phyloP scores from a whole-genome alignment of 1,139 yeast species.

The Geotrichum australiense region DNA sequence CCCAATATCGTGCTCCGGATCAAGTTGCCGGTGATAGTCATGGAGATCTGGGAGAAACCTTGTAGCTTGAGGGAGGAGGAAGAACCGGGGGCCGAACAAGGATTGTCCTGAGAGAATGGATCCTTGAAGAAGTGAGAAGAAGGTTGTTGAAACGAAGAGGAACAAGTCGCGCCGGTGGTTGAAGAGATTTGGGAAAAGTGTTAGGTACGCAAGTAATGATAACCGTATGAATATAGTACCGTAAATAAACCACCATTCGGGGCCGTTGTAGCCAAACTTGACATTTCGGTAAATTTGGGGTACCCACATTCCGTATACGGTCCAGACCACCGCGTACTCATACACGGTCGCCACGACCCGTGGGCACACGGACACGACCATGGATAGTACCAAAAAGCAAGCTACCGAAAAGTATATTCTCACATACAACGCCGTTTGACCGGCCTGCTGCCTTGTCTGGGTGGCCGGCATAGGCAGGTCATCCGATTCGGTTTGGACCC shows the following conservation, averaged over 20 bases:
- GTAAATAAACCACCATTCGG: constrained; percentile 64
- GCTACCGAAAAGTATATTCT: constrained; percentile 54
- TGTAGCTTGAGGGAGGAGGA: constrained; percentile 65
- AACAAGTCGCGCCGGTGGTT: constrained; percentile 51
- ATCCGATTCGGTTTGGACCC: constrained; percentile 44
- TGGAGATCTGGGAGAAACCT: constrained; percentile 76
- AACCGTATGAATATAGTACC: constrained; percentile 60
- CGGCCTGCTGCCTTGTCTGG: constrained; percentile 48
- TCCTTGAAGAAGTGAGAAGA: constrained; percentile 56
- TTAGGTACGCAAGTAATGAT: constrained; percentile 55
- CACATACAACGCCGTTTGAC: constrained; percentile 54
- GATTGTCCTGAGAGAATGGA: constrained; percentile 53
- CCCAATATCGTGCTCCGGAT: constrained; percentile 42
- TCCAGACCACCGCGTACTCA: constrained; percentile 49
- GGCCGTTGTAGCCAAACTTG: constrained; percentile 50
- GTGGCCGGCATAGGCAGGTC: constrained; percentile 5
- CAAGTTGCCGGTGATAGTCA: constrained; percentile 65
- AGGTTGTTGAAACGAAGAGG: constrained; percentile 40
- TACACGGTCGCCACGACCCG: constrained; percentile 45
- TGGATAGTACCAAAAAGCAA: constrained; percentile 49
- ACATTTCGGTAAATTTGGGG: constrained; percentile 83
- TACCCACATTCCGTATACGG: constrained; percentile 73
- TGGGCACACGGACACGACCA: constrained; percentile 63
- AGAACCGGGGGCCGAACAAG: constrained; percentile 69
- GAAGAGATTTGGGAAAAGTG: constrained; percentile 39